Evolutionary conservation across 768 basidiomycete species (phyloP).

Genomic region (Pisolithus tinctorius): DNA sequence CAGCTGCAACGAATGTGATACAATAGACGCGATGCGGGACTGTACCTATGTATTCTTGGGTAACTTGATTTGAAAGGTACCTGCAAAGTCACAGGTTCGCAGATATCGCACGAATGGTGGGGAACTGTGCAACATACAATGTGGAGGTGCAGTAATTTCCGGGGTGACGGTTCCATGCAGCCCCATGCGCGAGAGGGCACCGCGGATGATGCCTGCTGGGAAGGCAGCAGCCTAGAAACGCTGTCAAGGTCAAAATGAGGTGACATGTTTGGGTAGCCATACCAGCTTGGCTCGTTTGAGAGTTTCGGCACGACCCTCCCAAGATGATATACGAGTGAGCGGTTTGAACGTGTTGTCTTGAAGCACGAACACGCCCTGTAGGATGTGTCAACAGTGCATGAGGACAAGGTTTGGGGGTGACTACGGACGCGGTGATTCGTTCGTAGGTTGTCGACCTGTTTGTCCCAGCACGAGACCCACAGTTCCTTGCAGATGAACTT

Average conservation of each 20-base stretch:
- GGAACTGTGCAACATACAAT: constrained; percentile 50
- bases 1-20: not conserved
- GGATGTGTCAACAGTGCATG: not conserved
- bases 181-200: constrained; percentile 74
- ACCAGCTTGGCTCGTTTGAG: constrained; percentile 67
- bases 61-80: constrained; percentile 79
- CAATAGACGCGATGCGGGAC: not conserved
- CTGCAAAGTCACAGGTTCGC: constrained; percentile 28
- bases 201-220: constrained; percentile 78
- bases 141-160: constrained; percentile 76
- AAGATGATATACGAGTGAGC: constrained; percentile 72
- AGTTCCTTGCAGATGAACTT: constrained; percentile 97
- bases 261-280: constrained; percentile 12
- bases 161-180: constrained; percentile 67
- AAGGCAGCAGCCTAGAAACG: constrained; percentile 65
- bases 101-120: not conserved
- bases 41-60: constrained; percentile 52
- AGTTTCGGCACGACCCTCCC: constrained; percentile 70
- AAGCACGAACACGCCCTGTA: constrained; percentile 85
- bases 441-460: constrained; percentile 91
- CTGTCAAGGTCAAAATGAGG: not conserved
- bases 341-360: constrained; percentile 91
- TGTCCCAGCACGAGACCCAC: constrained; percentile 90
- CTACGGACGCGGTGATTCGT: constrained; percentile 83
- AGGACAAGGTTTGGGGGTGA: not conserved